These are phyloP conservation scores for Globomyces sp. DNA, from an alignment of 371 early-diverging fungal species.

Conservation along the genomic window DNA sequence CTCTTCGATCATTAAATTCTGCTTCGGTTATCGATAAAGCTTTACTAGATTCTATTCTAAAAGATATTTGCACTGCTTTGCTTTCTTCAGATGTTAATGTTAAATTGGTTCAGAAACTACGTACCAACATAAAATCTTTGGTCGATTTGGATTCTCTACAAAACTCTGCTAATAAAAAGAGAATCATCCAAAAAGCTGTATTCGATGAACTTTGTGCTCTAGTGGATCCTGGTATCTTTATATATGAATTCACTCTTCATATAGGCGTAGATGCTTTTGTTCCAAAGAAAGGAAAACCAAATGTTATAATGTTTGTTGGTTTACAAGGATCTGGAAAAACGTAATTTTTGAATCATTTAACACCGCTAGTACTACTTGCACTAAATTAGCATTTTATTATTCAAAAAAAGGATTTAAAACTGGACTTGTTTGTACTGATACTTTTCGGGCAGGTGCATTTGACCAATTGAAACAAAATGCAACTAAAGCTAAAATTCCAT, in stretches of 20 bases:
- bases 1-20: conserved; percentile 69
- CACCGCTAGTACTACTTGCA: conserved; percentile 78
- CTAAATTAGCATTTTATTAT: conserved; percentile 97
- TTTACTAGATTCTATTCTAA: conserved; percentile 79
- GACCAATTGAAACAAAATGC: conserved; percentile 99
- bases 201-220: conserved; percentile 93
- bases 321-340: conserved; percentile 99
- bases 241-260: too few relatives aligned
- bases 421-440: conserved; percentile 98
- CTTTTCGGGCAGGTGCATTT: conserved; percentile 99
- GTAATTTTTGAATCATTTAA: background rate
- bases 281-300: conserved; percentile 77
- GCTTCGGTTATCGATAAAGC: conserved; percentile 89
- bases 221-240: conserved; percentile 72
- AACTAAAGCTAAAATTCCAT: conserved; percentile 96
- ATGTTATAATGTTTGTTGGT: conserved; percentile 99
- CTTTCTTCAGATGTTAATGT: conserved; percentile 96
- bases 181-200: conserved; percentile 91
- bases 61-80: conserved; percentile 87
- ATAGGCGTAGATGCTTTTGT: conserved; percentile 78
- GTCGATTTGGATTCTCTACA: conserved; percentile 84
- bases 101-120: conserved; percentile 78
- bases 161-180: conserved; percentile 76
- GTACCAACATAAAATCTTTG: conserved; percentile 81
- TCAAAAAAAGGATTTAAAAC: conserved; percentile 97